Conservation (phyloP, 768 basidiomycete species). For the Cyclocybe cylindracea region DNA sequence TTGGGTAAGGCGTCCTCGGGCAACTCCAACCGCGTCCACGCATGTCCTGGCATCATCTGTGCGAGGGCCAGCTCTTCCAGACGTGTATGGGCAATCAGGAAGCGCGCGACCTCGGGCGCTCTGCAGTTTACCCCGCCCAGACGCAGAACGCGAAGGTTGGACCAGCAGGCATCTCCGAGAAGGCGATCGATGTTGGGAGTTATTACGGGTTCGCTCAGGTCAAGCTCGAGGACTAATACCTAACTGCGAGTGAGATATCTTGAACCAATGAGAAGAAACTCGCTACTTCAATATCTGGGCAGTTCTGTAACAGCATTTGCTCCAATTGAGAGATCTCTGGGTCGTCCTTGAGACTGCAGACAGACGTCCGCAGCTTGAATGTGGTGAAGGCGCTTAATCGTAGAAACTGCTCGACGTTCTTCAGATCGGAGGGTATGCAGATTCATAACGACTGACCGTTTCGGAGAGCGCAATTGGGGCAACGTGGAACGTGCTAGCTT, state of each 20-base stretch:
- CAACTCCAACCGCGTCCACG: neutral
- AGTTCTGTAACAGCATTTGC: too few relatives aligned
- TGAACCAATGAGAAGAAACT: too few relatives aligned
- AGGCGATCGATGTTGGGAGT: conserved; percentile 7
- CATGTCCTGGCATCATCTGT: conserved; percentile 8
- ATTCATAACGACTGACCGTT: neutral
- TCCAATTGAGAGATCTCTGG: too few relatives aligned
- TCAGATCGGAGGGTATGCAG: neutral
- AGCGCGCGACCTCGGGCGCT: neutral
- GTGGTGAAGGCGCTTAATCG: too few relatives aligned
- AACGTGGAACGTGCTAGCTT: neutral
- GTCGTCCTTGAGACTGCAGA: too few relatives aligned
- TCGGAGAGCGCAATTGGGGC: neutral
- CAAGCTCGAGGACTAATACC: conserved; percentile 3
- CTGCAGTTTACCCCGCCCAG: conserved; percentile 4
- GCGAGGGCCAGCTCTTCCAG: conserved; percentile 4
- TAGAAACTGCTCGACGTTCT: too few relatives aligned
- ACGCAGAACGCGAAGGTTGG: conserved; percentile 7
- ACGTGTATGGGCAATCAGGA: conserved; percentile 1
- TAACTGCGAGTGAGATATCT: neutral
- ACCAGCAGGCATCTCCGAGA: conserved; percentile 1
- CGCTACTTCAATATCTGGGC: too few relatives aligned
- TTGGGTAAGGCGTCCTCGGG: conserved; percentile 3
- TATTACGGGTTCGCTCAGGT: neutral
- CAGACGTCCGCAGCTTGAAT: too few relatives aligned